Conservation (phyloP, 768 basidiomycete species). For the Pseudohyphozyma bogoriensis region DNA sequence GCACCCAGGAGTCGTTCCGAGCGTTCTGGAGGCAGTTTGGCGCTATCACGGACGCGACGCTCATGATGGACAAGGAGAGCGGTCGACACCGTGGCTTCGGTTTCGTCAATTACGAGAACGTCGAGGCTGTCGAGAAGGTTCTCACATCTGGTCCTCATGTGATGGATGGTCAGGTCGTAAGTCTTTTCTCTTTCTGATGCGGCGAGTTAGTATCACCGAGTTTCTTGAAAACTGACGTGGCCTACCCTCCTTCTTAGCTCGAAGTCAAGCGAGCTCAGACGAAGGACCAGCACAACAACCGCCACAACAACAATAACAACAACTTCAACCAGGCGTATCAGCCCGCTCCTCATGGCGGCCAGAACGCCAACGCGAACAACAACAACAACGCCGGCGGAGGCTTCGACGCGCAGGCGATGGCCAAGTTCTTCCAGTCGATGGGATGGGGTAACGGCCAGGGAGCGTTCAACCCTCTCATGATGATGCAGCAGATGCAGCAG, state of each 20-base stretch:
- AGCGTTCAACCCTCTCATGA: constrained; percentile 36
- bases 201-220: too few species aligned
- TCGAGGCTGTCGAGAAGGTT: constrained; percentile 78
- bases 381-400: constrained; percentile 34
- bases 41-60: constrained; percentile 91
- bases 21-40: constrained; percentile 90
- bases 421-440: constrained; percentile 90
- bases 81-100: constrained; percentile 94
- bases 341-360: background rate
- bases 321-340: constrained; percentile 14
- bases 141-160: constrained; percentile 79
- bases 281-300: constrained; percentile 44
- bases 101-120: constrained; percentile 84
- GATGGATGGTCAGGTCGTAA: constrained; percentile 87
- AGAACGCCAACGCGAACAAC: constrained; percentile 15
- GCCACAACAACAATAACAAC: constrained; percentile 36
- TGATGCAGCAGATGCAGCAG: too few species aligned
- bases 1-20: constrained; percentile 87
- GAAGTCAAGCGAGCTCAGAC: constrained; percentile 77
- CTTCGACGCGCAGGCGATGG: constrained; percentile 87
- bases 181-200: constrained; percentile 32
- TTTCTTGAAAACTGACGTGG: constrained; percentile 5
- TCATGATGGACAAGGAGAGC: constrained; percentile 96
- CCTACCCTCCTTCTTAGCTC: constrained; percentile 49
- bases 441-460: too few species aligned